These are phyloP conservation scores for Pichia sp. DNA, from an alignment of 1,139 yeast genomes.

Conservation along the genomic window DNA sequence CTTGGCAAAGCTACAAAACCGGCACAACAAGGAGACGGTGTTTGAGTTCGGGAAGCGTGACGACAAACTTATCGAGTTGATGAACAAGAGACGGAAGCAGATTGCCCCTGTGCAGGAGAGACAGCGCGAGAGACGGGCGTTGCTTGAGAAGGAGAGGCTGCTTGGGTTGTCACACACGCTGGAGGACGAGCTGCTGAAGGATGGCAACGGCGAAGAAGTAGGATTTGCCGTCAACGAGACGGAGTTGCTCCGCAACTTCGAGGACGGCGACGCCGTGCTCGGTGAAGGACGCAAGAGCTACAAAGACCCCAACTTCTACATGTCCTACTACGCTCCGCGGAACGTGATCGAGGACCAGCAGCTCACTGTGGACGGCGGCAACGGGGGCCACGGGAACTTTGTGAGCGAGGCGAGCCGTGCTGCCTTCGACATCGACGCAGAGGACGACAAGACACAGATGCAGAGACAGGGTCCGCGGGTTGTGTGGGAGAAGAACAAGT, in stretches of 20 bases:
- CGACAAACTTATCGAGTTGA: constrained; percentile 71
- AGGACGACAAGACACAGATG: constrained; percentile 54
- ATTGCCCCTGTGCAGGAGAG: constrained; percentile 73
- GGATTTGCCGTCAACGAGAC: constrained; percentile 54
- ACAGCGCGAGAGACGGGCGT: constrained; percentile 65
- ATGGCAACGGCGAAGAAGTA: constrained; percentile 34
- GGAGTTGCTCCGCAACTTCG: constrained; percentile 50
- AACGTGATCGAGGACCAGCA: constrained; percentile 83
- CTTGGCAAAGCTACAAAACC: constrained; percentile 63
- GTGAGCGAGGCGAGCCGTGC: constrained; percentile 82
- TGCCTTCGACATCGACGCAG: constrained; percentile 77
- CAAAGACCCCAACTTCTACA: constrained; percentile 78
- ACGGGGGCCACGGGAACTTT: constrained; percentile 37
- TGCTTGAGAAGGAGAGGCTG: constrained; percentile 67
- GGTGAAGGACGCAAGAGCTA: constrained; percentile 37
- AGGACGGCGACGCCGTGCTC: constrained; percentile 54
- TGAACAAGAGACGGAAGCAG: constrained; percentile 82
- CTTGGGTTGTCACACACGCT: constrained; percentile 73
- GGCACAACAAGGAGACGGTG: constrained; percentile 80
- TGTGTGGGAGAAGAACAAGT: constrained; percentile 93
- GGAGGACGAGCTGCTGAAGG: constrained; percentile 61
- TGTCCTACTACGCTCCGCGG: constrained; percentile 88
- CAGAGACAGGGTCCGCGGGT: constrained; percentile 62
- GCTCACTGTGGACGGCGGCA: constrained; percentile 42
- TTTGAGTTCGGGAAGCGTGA: constrained; percentile 79